phyloP scores from a whole-genome alignment of 73 alveolate genomes.

The Uronychia setigera region DNA sequence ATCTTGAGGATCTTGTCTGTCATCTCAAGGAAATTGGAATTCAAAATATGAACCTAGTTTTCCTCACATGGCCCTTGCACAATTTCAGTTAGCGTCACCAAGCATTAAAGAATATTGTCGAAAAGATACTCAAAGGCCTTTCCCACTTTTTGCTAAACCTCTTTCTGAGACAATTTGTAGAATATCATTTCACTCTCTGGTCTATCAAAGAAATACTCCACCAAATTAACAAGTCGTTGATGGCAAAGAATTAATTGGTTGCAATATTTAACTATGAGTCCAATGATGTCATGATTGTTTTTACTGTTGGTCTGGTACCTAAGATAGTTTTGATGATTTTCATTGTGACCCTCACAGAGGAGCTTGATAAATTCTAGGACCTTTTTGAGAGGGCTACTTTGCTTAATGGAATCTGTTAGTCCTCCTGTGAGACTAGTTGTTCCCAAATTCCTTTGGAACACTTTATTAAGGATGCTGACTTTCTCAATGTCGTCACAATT shows the following conservation, averaged over 20 bases:
- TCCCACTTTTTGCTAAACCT: background rate
- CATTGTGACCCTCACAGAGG: background rate
- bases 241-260: background rate
- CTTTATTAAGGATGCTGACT: background rate
- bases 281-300: background rate
- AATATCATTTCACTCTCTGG: background rate
- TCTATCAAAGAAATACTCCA: background rate
- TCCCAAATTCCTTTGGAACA: background rate
- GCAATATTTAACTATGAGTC: background rate
- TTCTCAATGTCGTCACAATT: background rate
- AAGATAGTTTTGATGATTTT: background rate
- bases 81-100: background rate
- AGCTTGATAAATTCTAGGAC: background rate
- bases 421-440: background rate
- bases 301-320: background rate
- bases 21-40: background rate
- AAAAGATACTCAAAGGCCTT: background rate
- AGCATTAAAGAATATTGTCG: background rate
- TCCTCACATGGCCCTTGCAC: conserved; percentile 1
- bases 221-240: background rate
- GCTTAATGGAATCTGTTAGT: background rate
- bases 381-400: background rate
- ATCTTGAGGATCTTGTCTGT: background rate
- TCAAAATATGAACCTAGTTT: background rate
- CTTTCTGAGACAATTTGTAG: background rate